Evolutionary conservation across 106 monocot species (phyloP), one percentile per base, ranked within the genome.

Genomic region (Dactylorhiza incarnata): DNA sequence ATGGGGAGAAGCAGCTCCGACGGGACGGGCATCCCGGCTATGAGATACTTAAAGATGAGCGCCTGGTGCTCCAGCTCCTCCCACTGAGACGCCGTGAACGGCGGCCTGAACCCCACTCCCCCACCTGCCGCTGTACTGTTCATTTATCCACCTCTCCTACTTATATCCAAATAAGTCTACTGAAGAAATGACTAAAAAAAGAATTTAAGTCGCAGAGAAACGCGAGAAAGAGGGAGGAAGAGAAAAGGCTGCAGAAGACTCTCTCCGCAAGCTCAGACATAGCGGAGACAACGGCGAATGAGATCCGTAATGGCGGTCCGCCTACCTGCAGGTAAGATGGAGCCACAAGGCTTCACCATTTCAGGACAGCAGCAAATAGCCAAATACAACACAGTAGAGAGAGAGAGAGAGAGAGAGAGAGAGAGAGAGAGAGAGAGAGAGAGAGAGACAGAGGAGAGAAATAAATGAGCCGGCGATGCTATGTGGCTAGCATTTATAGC

Each of bases 61-160:
- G 87, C 87, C 73, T 87, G 87, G 49, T 84, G 87, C 78, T 83
- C 87, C 48, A 87, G 83, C 79, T 87, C 87, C 76, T 83, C 74
- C 87, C 87, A 87, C 76, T 87, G 87, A 78, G 84, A 70, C 53
- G 81, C 78, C 67, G 87, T 87, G 81, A 84, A 87, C 56, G 79
- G 82, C 74, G 81, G 75, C 52, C 51, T 9, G 73, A 53, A 56
- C n/a, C 53, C 67, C 16, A 49, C 49, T 53, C 69, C 79, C 49
- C 45, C 49, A 50, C 15, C 82, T 70, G 24, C 65, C 55, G 47
- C 86, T 71, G 74, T 26, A 49, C 55, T 76, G 75, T 80, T 80
- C 83, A 80, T 77, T 71, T 73, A 2, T 49, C 25, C 13, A 24
- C 65, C 29, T 29, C 11, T 58, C 58, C 58, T 65, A 29, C 65